Evolutionary conservation across 768 basidiomycete species (phyloP).

Genomic region (Agrocybe praecox): DNA sequence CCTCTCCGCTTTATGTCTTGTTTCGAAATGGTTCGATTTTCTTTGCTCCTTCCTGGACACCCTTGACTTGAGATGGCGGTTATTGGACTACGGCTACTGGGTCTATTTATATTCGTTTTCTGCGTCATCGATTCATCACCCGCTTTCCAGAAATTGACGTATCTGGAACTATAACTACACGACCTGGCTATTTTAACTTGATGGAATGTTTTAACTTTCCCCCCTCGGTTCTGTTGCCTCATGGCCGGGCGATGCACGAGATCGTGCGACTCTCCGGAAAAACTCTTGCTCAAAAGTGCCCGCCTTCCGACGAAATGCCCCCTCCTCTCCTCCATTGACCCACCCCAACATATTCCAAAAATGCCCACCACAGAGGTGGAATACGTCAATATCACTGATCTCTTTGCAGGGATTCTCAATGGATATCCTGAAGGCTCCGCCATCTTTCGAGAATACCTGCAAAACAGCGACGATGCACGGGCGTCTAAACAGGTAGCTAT

Average conservation of each 20-base stretch:
- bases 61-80: too few species aligned
- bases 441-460: constrained; percentile 39
- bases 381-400: constrained; percentile 19
- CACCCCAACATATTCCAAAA: constrained; percentile 1
- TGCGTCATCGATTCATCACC: too few species aligned
- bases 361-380: constrained; percentile 21
- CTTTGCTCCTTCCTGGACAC: too few species aligned
- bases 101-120: too few species aligned
- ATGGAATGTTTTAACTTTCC: too few species aligned
- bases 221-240: too few species aligned
- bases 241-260: not conserved
- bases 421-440: constrained; percentile 40
- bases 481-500: constrained; percentile 33
- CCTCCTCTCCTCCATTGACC: not conserved
- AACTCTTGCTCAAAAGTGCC: not conserved
- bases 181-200: too few species aligned
- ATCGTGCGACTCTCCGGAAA: not conserved
- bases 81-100: too few species aligned
- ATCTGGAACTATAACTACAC: too few species aligned
- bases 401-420: constrained; percentile 31
- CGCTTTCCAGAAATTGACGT: too few species aligned
- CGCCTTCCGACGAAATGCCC: not conserved
- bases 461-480: constrained; percentile 43
- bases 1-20: too few species aligned
- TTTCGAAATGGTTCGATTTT: too few species aligned